Base-by-base conservation (phyloP, 805 yeast species). In the Suhomyces canberraensis region DNA sequence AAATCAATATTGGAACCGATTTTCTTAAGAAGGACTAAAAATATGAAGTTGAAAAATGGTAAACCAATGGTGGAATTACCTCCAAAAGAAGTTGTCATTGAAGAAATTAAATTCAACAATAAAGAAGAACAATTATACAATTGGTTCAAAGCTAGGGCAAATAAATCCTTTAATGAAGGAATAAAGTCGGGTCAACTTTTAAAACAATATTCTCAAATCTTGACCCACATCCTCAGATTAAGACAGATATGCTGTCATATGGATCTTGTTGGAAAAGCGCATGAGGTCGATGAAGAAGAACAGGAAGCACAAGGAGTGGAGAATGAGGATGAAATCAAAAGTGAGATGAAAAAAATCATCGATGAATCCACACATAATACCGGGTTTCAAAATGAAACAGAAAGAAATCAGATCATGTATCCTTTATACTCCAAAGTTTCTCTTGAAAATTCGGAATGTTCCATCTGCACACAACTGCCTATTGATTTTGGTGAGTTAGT, bases 231-330 rank as follows among this genome's bases (percentile, higher is more conserved):
- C 36, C 59, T 91, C 44, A 69, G 98, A 38, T 67, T 91, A 25
- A 71, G 98, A 41, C 98, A 91, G 56, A 75, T 84, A 0, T 91
- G 97, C 55, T 88, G 96, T 52, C 96, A 91, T 55, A 72, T 83
- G 13, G 78, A 77, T 36, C 64, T 90, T 39, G 73, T 89, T 1
- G 71, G 73, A 3, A 62, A 74, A 8, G 62, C 67, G 2, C 57
- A 58, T 27, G 82, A 77, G 32, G 72, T 75, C 52, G 82, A 77
- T 42, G 81, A 74, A 21, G 13, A 18, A 6, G 39, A 27, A 14
- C 26, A 39, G 16, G 36, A 35, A 14, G n/a, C n/a, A n/a, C n/a
- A n/a, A n/a, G n/a, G n/a, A n/a, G n/a, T n/a, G n/a, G 30, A 30
- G 9, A 25, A 29, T 15, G 24, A 15, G 3, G 29, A 31, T 11